A percentile compares a stretch with the other conserved stretches of the same genome.
Conservation (phyloP, 2,329 filamentous ascomycete species). For the Cladosporium sp. region DNA sequence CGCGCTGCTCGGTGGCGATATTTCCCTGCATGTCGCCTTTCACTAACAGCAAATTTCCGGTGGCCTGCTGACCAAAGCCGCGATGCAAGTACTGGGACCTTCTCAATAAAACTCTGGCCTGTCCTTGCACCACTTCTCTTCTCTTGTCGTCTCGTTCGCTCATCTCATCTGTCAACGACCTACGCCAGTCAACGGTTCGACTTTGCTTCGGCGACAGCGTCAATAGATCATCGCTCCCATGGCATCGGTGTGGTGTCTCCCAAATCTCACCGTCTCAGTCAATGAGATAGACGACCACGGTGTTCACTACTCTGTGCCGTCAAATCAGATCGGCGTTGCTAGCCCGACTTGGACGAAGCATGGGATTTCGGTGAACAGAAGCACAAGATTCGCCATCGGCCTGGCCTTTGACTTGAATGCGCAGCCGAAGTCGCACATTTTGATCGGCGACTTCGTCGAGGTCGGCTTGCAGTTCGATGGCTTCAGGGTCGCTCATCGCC, state of each 20-base stretch:
- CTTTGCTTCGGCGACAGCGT: no score
- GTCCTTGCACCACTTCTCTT: no score
- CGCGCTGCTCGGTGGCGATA: no score
- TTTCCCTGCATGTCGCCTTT: no score
- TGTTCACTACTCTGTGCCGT: not conserved
- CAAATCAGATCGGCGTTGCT: not conserved
- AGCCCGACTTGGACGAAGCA: not conserved
- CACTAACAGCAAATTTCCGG: no score
- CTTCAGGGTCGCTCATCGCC: not conserved
- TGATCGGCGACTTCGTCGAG: not conserved
- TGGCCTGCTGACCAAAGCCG: no score
- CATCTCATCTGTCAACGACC: no score
- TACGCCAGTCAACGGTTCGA: no score
- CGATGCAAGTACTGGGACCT: no score
- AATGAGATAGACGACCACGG: not conserved
- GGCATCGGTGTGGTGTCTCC: not conserved
- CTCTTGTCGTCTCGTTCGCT: no score
- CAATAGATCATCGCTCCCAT: not conserved
- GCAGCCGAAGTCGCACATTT: not conserved
- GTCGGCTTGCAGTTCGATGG: not conserved
- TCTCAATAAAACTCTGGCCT: no score
- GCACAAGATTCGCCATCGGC: not conserved
- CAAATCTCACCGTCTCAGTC: not conserved
- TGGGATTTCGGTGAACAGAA: not conserved
- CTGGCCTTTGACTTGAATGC: not conserved